Conservation (phyloP, 2,329 filamentous ascomycete species). For the Apiospora sp. region DNA sequence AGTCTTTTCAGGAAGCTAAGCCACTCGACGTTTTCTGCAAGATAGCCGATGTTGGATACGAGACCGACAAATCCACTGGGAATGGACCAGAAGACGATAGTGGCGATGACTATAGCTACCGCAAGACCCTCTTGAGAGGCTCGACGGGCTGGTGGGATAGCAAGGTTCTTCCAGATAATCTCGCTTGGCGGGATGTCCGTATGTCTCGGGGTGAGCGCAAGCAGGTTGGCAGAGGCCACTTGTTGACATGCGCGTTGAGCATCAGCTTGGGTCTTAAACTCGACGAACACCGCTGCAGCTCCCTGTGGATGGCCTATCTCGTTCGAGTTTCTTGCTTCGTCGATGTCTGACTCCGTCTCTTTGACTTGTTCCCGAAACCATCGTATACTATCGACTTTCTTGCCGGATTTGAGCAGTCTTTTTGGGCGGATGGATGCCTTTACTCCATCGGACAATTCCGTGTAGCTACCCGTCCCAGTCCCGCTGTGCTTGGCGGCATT, state of each 20-base stretch:
- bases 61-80: conserved; percentile 81
- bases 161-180: conserved; percentile 85
- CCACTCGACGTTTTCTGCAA: conserved; percentile 71
- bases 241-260: conserved; percentile 85
- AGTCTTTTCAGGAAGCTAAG: conserved; percentile 77
- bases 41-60: conserved; percentile 81
- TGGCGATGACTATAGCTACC: conserved; percentile 70
- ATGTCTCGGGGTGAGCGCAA: conserved; percentile 38
- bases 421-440: conserved; percentile 38
- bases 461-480: conserved; percentile 27
- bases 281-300: conserved; percentile 85
- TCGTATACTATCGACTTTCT: conserved; percentile 88
- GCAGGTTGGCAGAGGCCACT: conserved; percentile 34
- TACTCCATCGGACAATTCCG: conserved; percentile 35
- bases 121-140: conserved; percentile 58
- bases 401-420: conserved; percentile 73
- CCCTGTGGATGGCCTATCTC: conserved; percentile 34
- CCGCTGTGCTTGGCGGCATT: conserved; percentile 48
- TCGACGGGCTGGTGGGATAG: conserved; percentile 47
- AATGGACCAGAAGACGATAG: conserved; percentile 87
- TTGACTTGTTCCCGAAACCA: conserved; percentile 76
- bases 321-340: conserved; percentile 42
- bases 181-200: conserved; percentile 64
- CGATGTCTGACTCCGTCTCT: conserved; percentile 41
- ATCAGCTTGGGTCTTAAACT: conserved; percentile 82